Conservation (phyloP, 1,284 basidiomycete genomes). For the Fomitopsis palustris region DNA sequence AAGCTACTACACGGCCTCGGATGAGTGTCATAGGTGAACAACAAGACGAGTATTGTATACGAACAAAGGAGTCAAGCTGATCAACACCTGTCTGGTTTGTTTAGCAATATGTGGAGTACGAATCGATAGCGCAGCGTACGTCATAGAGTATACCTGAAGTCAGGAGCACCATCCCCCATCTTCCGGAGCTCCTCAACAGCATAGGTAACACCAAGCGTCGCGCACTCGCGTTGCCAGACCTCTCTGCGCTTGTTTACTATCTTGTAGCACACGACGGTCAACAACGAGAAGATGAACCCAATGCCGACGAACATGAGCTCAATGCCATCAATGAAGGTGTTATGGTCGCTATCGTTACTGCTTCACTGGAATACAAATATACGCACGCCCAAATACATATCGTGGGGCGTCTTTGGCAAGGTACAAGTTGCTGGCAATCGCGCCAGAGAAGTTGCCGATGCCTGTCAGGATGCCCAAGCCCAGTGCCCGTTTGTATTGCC, state of each 20-base stretch:
- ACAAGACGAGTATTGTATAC: too few species aligned
- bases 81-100: too few species aligned
- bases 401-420: slow-evolving; percentile 53
- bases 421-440: slow-evolving; percentile 58
- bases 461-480: slow-evolving; percentile 61
- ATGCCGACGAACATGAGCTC: not conserved
- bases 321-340: slow-evolving; percentile 42
- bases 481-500: slow-evolving; percentile 62
- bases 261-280: slow-evolving; percentile 47
- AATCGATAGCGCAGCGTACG: too few species aligned
- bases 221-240: slow-evolving; percentile 12
- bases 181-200: slow-evolving; percentile 37
- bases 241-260: slow-evolving; percentile 48
- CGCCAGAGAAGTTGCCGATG: slow-evolving; percentile 52
- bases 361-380: too few species aligned
- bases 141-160: slow-evolving; percentile 60
- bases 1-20: too few species aligned
- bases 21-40: too few species aligned
- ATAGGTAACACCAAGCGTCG: slow-evolving; percentile 12
- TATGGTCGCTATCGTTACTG: too few species aligned
- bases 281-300: slow-evolving; percentile 50
- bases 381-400: slow-evolving; percentile 47
- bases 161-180: slow-evolving; percentile 61
- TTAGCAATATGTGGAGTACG: too few species aligned
- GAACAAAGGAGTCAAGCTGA: too few species aligned